Evolutionary conservation across 2,329 filamentous ascomycete species (phyloP).

Genomic region (Aureobasidium sp.): DNA sequence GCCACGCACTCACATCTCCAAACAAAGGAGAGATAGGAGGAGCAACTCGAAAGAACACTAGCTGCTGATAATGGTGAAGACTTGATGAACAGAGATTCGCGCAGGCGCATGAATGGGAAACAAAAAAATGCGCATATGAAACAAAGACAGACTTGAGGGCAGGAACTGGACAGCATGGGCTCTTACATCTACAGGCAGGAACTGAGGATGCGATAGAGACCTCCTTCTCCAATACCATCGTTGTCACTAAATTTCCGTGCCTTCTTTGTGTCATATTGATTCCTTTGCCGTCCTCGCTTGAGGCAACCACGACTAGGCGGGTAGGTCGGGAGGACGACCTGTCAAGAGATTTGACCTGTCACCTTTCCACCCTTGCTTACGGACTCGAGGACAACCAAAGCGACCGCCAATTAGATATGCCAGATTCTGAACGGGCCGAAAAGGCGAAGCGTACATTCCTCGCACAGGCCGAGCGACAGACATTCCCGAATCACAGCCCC

Average conservation of each 20-base stretch:
- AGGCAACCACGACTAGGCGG: neutral
- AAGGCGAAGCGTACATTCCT: neutral
- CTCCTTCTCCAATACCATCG: neutral
- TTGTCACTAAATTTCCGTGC: neutral
- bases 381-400: neutral
- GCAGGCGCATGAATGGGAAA: neutral
- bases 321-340: neutral
- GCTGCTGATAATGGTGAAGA: neutral
- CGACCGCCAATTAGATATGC: neutral
- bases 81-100: neutral
- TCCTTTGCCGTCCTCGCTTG: neutral
- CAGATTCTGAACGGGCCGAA: neutral
- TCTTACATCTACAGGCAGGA: neutral
- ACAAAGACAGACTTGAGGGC: neutral
- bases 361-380: neutral
- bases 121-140: neutral
- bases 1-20: neutral
- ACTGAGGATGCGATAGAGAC: neutral
- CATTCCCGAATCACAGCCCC: neutral
- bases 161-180: neutral
- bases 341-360: neutral
- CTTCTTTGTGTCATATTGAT: neutral
- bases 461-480: neutral
- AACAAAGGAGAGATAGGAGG: neutral
- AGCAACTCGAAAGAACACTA: neutral